These are phyloP conservation scores for Grosmannia clavigera DNA, from an alignment of 2,329 filamentous ascomycete species.

Conservation along the genomic window DNA sequence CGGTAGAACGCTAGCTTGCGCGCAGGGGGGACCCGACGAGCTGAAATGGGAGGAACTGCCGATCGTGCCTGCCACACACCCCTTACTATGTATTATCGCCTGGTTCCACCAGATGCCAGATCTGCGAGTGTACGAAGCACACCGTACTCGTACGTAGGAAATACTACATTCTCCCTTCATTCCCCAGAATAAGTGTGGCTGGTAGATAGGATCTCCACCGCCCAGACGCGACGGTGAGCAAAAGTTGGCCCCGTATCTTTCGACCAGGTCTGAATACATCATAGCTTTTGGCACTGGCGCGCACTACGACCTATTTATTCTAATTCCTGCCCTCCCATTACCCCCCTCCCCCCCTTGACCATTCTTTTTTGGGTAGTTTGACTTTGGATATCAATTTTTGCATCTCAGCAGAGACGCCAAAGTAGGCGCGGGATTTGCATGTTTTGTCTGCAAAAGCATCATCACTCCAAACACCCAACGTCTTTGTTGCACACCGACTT, in stretches of 20 bases:
- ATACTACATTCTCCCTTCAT: background rate
- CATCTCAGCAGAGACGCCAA: background rate
- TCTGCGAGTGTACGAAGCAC: background rate
- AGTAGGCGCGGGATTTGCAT: background rate
- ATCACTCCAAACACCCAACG: background rate
- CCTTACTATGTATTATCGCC: background rate
- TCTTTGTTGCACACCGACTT: background rate
- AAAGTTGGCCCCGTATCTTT: background rate
- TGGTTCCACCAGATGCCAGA: background rate
- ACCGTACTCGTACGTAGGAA: background rate
- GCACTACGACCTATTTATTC: background rate
- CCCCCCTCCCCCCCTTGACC: background rate
- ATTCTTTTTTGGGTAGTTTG: background rate
- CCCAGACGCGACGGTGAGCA: background rate
- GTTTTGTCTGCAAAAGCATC: background rate
- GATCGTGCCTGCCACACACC: background rate
- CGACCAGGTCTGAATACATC: background rate
- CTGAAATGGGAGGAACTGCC: slow-evolving; percentile 2
- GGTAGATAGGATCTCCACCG: background rate
- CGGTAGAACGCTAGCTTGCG: background rate
- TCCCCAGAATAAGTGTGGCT: background rate
- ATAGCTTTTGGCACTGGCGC: background rate
- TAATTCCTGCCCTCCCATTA: background rate
- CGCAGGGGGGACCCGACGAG: slow-evolving; percentile 1
- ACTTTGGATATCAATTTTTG: background rate